Conservation (phyloP, 164 flowering plant species). For the Brasenia schreberi region DNA sequence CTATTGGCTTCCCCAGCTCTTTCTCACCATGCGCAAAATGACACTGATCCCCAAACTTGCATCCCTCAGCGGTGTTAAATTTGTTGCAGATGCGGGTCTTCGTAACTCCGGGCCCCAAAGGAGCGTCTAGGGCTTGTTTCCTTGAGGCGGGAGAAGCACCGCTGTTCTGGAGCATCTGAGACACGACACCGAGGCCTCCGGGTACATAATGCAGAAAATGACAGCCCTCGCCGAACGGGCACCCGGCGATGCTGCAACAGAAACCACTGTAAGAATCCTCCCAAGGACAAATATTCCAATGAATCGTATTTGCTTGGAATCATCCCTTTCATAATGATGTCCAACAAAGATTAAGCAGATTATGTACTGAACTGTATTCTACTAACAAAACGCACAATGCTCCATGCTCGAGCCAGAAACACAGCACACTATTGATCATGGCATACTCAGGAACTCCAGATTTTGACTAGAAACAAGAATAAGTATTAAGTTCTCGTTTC, state of each 20-base stretch:
- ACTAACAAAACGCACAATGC: too few relatives aligned
- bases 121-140: neutral
- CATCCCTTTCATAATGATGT: too few relatives aligned
- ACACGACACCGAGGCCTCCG: constrained; percentile 56
- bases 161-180: constrained; percentile 51
- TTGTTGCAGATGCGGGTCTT: constrained; percentile 70
- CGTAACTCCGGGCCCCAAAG: constrained; percentile 5
- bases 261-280: neutral
- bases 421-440: too few relatives aligned
- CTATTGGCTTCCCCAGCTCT: constrained; percentile 62
- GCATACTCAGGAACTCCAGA: too few relatives aligned
- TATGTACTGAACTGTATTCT: too few relatives aligned
- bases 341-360: too few relatives aligned
- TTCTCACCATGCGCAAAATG: constrained; percentile 83
- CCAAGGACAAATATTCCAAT: too few relatives aligned
- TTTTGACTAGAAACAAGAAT: too few relatives aligned
- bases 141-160: constrained; percentile 4
- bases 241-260: constrained; percentile 54
- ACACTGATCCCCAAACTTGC: constrained; percentile 87
- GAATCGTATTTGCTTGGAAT: too few relatives aligned
- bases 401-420: too few relatives aligned
- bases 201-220: constrained; percentile 80
- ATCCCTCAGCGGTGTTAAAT: constrained; percentile 64
- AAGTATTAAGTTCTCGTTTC: too few relatives aligned
- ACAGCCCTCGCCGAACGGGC: constrained; percentile 88